Conservation (phyloP, 2,329 filamentous ascomycete species). For the Neurospora sp. region DNA sequence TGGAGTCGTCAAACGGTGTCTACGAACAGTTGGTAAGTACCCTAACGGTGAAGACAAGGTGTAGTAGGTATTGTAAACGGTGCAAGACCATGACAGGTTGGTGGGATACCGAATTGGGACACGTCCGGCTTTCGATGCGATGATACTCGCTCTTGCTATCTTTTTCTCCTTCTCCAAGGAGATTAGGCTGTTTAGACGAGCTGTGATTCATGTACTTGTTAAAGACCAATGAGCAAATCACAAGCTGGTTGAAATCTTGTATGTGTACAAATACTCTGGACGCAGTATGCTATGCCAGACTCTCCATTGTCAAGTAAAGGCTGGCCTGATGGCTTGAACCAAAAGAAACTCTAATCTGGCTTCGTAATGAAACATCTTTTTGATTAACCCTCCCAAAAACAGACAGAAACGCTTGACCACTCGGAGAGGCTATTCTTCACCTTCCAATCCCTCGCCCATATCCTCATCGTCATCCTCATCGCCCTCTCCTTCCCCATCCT, state of each 20-base stretch:
- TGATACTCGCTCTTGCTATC: neutral
- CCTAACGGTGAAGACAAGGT: neutral
- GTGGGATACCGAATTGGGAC: neutral
- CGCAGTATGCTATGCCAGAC: neutral
- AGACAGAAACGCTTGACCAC: neutral
- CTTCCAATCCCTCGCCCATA: conserved; percentile 17
- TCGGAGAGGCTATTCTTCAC: neutral
- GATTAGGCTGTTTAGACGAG: neutral
- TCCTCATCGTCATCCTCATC: conserved; percentile 29
- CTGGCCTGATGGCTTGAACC: neutral
- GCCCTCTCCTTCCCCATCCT: conserved; percentile 37
- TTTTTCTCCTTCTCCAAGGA: neutral
- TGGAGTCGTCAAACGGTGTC: neutral
- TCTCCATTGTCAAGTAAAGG: neutral
- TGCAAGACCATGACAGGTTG: neutral
- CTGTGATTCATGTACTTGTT: neutral
- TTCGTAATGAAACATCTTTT: neutral
- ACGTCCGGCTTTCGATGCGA: neutral
- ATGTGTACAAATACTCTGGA: neutral
- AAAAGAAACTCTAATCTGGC: neutral
- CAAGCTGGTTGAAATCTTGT: neutral
- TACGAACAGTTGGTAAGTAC: neutral
- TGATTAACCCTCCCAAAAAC: neutral
- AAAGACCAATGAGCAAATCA: neutral
- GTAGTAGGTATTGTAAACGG: neutral